Conservation (phyloP, 208 protist species). For the Porcisia deanei region DNA sequence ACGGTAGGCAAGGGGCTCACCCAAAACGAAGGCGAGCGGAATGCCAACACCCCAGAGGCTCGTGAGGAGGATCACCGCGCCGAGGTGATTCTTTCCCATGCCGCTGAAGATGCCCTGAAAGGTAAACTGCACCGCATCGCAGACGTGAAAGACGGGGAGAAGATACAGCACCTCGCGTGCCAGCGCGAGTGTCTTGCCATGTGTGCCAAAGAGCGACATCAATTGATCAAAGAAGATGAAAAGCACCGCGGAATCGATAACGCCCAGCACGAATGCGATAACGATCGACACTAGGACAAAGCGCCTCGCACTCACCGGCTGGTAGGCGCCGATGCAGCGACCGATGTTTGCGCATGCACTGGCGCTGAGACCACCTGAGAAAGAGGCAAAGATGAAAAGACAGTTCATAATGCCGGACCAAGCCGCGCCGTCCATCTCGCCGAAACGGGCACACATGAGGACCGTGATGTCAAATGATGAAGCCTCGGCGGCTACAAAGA, state of each 20-base stretch:
- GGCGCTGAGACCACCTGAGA: conserved; percentile 74
- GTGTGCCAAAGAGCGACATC: conserved; percentile 73
- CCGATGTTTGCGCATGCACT: conserved; percentile 82
- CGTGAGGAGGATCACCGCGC: conserved; percentile 72
- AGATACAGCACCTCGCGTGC: conserved; percentile 56
- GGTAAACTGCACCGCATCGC: conserved; percentile 79
- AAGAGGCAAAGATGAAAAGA: conserved; percentile 71
- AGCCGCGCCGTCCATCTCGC: conserved; percentile 58
- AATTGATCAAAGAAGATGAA: conserved; percentile 65
- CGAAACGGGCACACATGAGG: conserved; percentile 67
- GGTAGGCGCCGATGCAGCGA: conserved; percentile 68
- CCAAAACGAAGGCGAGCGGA: conserved; percentile 63
- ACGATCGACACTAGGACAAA: conserved; percentile 61
- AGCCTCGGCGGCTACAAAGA: conserved; percentile 87
- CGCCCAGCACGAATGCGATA: conserved; percentile 35
- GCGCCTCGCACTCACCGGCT: conserved; percentile 53
- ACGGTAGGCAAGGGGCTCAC: conserved; percentile 51
- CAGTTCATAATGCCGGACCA: conserved; percentile 87
- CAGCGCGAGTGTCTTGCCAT: conserved; percentile 50
- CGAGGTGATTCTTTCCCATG: conserved; percentile 76
- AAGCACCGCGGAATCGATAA: conserved; percentile 55
- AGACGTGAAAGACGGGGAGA: conserved; percentile 75
- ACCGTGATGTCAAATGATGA: conserved; percentile 85
- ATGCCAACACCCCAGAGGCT: conserved; percentile 77
- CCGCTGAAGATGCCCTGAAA: conserved; percentile 90